These are phyloP conservation scores for Globisporangium nunn DNA, from an alignment of 352 stramenopile species.

Conservation along the genomic window DNA sequence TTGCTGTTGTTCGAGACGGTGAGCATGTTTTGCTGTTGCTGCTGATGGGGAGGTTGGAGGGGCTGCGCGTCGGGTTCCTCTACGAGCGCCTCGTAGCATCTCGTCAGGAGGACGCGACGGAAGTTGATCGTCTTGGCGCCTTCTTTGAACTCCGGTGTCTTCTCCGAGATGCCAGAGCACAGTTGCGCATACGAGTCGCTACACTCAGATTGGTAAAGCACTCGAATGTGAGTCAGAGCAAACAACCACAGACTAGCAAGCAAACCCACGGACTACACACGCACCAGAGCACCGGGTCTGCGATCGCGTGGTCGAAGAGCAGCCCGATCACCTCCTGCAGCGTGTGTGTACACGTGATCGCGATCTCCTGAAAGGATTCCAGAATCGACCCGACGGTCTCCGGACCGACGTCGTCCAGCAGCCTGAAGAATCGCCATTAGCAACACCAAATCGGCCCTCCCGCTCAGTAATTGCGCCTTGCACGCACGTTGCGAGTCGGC, in stretches of 20 bases:
- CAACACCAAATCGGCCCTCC: not conserved
- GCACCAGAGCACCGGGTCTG: slow-evolving; percentile 46
- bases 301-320: slow-evolving; percentile 71
- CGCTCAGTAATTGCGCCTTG: not conserved
- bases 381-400: slow-evolving; percentile 37
- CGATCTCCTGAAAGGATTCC: slow-evolving; percentile 47
- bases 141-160: slow-evolving; percentile 74
- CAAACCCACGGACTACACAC: not conserved
- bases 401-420: slow-evolving; percentile 49
- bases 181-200: slow-evolving; percentile 63
- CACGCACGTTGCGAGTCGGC: slow-evolving; percentile 44
- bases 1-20: slow-evolving; percentile 13
- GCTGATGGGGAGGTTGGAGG: slow-evolving; percentile 1
- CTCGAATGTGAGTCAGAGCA: not conserved
- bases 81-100: slow-evolving; percentile 76
- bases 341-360: slow-evolving; percentile 64
- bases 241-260: not conserved
- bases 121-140: slow-evolving; percentile 84
- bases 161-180: slow-evolving; percentile 52
- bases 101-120: slow-evolving; percentile 64
- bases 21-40: slow-evolving; percentile 7
- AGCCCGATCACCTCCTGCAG: slow-evolving; percentile 60
- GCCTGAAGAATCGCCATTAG: slow-evolving; percentile 17
- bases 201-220: not conserved
- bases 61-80: slow-evolving; percentile 41